These are phyloP conservation scores for Cercospora canescens DNA, from an alignment of 2,329 filamentous ascomycete genomes.

Conservation along the genomic window DNA sequence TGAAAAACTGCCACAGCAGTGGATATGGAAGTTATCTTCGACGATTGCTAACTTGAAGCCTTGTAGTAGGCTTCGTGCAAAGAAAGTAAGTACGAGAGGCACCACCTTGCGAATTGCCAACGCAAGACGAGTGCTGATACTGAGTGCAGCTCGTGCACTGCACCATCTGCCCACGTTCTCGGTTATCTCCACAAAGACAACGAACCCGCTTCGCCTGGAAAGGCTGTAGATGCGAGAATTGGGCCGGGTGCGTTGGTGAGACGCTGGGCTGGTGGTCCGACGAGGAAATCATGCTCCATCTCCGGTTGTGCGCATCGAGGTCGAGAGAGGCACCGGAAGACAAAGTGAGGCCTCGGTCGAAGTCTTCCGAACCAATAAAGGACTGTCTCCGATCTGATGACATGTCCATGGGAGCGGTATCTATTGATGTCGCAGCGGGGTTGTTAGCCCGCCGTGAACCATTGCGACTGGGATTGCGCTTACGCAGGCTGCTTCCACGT, in stretches of 20 bases:
- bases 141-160: constrained; percentile 66
- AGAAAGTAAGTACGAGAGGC: constrained; percentile 52
- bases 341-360: constrained; percentile 16
- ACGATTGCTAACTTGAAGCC: constrained; percentile 7
- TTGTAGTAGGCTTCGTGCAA: constrained; percentile 39
- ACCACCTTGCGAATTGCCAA: constrained; percentile 51
- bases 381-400: constrained; percentile 21
- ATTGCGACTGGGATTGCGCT: constrained; percentile 24
- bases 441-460: constrained; percentile 14
- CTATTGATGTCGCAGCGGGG: constrained; percentile 26
- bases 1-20: not conserved
- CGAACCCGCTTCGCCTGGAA: constrained; percentile 42
- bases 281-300: constrained; percentile 46
- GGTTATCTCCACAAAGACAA: constrained; percentile 58
- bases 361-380: constrained; percentile 17
- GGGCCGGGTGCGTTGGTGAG: constrained; percentile 20
- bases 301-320: constrained; percentile 47
- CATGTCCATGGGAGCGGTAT: constrained; percentile 34
- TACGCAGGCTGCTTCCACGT: constrained; percentile 35
- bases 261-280: constrained; percentile 45
- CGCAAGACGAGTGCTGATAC: constrained; percentile 61
- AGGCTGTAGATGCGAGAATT: constrained; percentile 35
- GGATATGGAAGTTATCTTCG: not conserved
- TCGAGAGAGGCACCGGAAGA: constrained; percentile 31
- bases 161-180: constrained; percentile 59